Base-by-base conservation (phyloP, 768 basidiomycete genomes). In the Mycena rebaudengoi region DNA sequence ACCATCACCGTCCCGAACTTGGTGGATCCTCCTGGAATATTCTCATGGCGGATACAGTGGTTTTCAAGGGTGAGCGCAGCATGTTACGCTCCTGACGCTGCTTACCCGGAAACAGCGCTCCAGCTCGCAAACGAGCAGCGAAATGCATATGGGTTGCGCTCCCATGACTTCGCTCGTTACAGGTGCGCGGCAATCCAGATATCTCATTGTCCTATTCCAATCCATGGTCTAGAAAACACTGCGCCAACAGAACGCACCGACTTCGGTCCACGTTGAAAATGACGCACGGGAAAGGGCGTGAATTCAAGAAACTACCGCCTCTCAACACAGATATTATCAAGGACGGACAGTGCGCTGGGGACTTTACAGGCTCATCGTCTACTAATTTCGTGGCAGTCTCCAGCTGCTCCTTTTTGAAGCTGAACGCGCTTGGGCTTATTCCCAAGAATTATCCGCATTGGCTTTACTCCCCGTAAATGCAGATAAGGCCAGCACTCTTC, bases 351-450 rank as follows among this genome's bases (percentile, higher is more conserved):
- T 97, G 73, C 75, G 91, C 79, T 11, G 50, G n/a, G 28, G 21
- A 60, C 18, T 30, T 56, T 26, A 26, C 26, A n/a, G 35, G 44
- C 11, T 6, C 18, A 45, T 62, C 18, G 49, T 58, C 56, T 62
- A 37, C 53, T 61, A 35, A 44, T 46, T 56, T 49, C 25, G 37
- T 13, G 43, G 54, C 56, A 95, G 93, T 70, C 83, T 96, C 6
- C 91, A 96, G 69, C 84, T 98, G 12, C 79, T 96, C 45, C 83
- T 98, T 10, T 90, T 96, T 70, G 95, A 98, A 74, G 87, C 95
- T 10, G 97, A 99, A 74, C 88, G 97, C 43, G 93, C 95, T 29
- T 95, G 95, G 89, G 89, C 93, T 1, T 88, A 95, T 76, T 89
- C 95, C 5, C 94, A 96, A 74, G 92, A 94, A 54, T 86, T 96